These are phyloP conservation scores for Tarenaya hassleriana DNA, from an alignment of 345 rosid species.

Conservation along the genomic window DNA sequence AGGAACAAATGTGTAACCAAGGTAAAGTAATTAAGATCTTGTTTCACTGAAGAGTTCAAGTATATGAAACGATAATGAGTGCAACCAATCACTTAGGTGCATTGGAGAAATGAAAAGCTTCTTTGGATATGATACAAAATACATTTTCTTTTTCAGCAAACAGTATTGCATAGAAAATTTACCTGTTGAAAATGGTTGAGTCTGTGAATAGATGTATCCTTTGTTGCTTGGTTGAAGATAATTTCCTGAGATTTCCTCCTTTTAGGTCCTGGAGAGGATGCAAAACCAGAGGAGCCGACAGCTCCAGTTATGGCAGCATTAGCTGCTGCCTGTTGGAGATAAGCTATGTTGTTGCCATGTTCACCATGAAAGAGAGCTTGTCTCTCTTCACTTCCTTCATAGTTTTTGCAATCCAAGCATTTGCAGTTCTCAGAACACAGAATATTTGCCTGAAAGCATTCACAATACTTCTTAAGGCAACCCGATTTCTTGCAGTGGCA, in stretches of 20 bases:
- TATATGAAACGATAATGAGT: neutral
- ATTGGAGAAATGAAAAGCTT: neutral
- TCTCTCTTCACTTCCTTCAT: slow-evolving; percentile 97
- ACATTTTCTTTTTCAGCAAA: slow-evolving; percentile 2
- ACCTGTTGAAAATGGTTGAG: slow-evolving; percentile 71
- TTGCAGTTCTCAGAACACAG: slow-evolving; percentile 95
- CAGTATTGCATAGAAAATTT: slow-evolving; percentile 6
- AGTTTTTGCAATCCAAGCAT: slow-evolving; percentile 96
- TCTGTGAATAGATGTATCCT: slow-evolving; percentile 55
- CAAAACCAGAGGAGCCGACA: slow-evolving; percentile 87
- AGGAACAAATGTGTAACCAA: slow-evolving; percentile 4
- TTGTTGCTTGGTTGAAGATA: slow-evolving; percentile 49
- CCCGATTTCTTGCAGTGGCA: slow-evolving; percentile 99
- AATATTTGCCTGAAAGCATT: slow-evolving; percentile 95
- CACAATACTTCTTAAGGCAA: slow-evolving; percentile 97
- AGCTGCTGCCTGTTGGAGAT: slow-evolving; percentile 96
- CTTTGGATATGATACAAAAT: too few species aligned
- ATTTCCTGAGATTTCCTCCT: slow-evolving; percentile 86
- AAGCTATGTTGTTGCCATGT: slow-evolving; percentile 72
- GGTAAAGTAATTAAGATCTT: slow-evolving; percentile 7
- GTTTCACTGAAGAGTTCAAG: neutral
- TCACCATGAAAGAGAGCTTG: slow-evolving; percentile 92
- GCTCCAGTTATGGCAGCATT: slow-evolving; percentile 99
- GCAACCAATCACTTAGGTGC: neutral
- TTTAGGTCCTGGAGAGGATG: slow-evolving; percentile 61